Evolutionary conservation across 2,329 filamentous ascomycete species (phyloP).

Genomic region (Aureobasidium pullulans): DNA sequence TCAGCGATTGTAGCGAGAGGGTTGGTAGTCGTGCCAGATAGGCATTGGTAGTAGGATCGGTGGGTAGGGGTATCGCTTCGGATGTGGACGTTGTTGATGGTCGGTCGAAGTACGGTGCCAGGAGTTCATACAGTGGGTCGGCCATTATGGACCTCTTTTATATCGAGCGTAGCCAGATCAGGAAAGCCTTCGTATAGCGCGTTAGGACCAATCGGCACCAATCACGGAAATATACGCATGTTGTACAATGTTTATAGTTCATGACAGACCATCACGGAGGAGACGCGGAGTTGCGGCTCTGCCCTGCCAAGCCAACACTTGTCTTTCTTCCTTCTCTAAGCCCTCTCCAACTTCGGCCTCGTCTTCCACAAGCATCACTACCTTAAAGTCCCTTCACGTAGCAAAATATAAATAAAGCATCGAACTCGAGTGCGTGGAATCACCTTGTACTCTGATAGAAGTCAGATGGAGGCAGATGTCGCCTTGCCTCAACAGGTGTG

Average conservation of each 20-base stretch:
- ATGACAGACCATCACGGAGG: background rate
- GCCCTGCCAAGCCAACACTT: conserved; percentile 3
- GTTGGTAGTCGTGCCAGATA: conserved; percentile 76
- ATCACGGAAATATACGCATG: background rate
- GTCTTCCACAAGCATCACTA: background rate
- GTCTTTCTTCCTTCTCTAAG: background rate
- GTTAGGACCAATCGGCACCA: background rate
- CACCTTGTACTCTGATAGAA: too few species aligned
- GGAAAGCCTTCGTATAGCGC: background rate
- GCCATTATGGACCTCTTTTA: conserved; percentile 7
- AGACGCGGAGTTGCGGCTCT: background rate
- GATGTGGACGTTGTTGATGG: conserved; percentile 18
- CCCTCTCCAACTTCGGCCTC: background rate
- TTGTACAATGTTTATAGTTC: background rate
- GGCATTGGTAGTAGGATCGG: conserved; percentile 50
- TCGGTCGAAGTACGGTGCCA: conserved; percentile 53
- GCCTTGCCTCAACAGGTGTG: too few species aligned
- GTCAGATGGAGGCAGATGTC: too few species aligned
- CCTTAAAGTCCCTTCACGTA: background rate
- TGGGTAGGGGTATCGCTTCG: conserved; percentile 27
- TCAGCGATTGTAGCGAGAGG: conserved; percentile 65
- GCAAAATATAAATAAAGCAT: too few species aligned
- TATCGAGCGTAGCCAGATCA: background rate
- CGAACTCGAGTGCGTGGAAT: too few species aligned
- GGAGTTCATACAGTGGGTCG: conserved; percentile 68